phyloP scores from a whole-genome alignment of 208 protist species.

The Trypanosoma theileri region DNA sequence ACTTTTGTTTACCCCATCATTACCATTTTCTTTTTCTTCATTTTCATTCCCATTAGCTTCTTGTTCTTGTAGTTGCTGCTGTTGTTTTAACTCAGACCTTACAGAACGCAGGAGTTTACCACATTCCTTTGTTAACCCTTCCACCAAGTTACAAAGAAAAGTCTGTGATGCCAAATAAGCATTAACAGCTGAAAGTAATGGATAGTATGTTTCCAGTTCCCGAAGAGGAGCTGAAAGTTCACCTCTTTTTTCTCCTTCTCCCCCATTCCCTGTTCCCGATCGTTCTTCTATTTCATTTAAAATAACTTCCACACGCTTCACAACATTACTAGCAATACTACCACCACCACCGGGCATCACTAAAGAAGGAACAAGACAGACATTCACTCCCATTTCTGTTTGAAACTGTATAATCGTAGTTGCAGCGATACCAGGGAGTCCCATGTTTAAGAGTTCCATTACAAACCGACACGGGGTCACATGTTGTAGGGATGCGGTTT shows the following conservation, averaged over 20 bases:
- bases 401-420: constrained; percentile 38
- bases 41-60: neutral
- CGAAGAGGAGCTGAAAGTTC: constrained; percentile 8
- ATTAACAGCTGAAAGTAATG: constrained; percentile 36
- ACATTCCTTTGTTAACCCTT: constrained; percentile 22
- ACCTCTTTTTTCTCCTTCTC: neutral
- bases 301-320: constrained; percentile 16
- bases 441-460: constrained; percentile 49
- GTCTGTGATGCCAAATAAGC: constrained; percentile 50
- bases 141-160: constrained; percentile 37
- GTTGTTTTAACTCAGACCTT: neutral
- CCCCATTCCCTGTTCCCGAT: neutral
- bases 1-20: neutral
- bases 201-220: constrained; percentile 34
- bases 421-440: constrained; percentile 41
- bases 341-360: constrained; percentile 28
- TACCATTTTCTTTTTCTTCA: constrained; percentile 3
- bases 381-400: constrained; percentile 37
- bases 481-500: constrained; percentile 1
- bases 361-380: constrained; percentile 54
- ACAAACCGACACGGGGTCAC: constrained; percentile 57
- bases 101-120: neutral
- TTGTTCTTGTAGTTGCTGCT: neutral
- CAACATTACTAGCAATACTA: constrained; percentile 15
- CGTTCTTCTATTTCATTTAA: neutral